Base-by-base conservation (phyloP, 805 yeast species). In the Wickerhamiella sorbophila region DNA sequence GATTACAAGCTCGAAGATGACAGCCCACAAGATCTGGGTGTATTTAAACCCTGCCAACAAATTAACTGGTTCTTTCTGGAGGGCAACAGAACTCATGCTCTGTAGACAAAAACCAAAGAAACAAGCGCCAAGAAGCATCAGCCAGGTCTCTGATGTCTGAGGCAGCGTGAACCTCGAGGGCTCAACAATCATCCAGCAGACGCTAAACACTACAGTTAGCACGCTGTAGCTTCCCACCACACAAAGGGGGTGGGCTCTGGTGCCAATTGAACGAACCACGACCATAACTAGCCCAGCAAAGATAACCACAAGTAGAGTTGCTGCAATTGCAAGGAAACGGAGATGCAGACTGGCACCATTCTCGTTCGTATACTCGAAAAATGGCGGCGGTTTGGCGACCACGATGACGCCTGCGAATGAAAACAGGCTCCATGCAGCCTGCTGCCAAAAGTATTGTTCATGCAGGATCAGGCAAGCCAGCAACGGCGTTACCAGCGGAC, bases 31-130 rank as follows among this genome's bases (percentile, higher is more conserved):
- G 67, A 86, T 70, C 53, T 78, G 83, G 1, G 86, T 69, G 56
- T 87, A 87, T 2, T 72, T 63, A 74, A 84, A 77, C 46, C 82
- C 68, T 10, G 87, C 69, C 0, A 86, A 83, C 43, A 81, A 69
- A 3, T 85, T 75, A 0, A 95, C 93, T 45, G 67, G 70, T 48
- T 82, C 94, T 42, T 83, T 66, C 57, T 84, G 94, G 39, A 86
- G 71, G 1, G 95, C 95, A 6, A 83, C 75, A 0, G 95, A 82
- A 38, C 82, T 60, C 31, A 78, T 62, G 52, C 76, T 77, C 58
- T 87, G 95, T 77, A 79, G 80, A 45, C 76, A 61, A 59, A 86
- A 87, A 0, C 96, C 96, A 41, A 81, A 69, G 2, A 79, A 46
- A 2, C 95, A 94, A 44, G 84, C 68, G 18, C 69, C 55, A 1